A percentile compares a stretch with the other conserved stretches of the same genome.
These are phyloP conservation scores for Penicillium robsamsonii DNA, from an alignment of 495 filamentous ascomycete species.

Conservation along the genomic window DNA sequence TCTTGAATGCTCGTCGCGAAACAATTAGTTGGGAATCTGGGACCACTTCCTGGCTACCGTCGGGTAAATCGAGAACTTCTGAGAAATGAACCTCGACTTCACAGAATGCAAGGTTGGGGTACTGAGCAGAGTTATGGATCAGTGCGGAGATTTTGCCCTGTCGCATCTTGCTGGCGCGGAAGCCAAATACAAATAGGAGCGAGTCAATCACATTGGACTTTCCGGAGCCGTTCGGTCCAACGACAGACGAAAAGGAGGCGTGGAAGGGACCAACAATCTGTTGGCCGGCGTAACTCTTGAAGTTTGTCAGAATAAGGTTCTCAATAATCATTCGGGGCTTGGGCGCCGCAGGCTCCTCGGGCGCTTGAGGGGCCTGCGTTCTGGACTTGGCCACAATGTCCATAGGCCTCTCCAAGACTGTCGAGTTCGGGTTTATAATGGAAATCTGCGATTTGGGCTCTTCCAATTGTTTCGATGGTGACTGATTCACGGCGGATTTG, in stretches of 20 bases:
- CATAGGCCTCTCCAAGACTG: slow-evolving; percentile 82
- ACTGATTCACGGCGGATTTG: slow-evolving; percentile 62
- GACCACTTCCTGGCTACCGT: slow-evolving; percentile 68
- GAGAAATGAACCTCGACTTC: slow-evolving; percentile 96
- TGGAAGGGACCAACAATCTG: slow-evolving; percentile 98
- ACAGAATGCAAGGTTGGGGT: slow-evolving; percentile 81
- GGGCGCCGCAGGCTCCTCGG: slow-evolving; percentile 67
- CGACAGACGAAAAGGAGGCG: slow-evolving; percentile 96
- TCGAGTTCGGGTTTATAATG: slow-evolving; percentile 69
- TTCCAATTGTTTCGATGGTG: slow-evolving; percentile 39
- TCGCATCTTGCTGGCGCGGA: slow-evolving; percentile 98
- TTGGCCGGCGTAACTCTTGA: slow-evolving; percentile 96
- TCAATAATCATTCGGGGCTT: slow-evolving; percentile 88
- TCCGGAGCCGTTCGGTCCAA: slow-evolving; percentile 95
- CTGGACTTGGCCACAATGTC: slow-evolving; percentile 91
- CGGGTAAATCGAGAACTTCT: slow-evolving; percentile 84
- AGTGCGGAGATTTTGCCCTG: slow-evolving; percentile 97
- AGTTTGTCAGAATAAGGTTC: slow-evolving; percentile 85
- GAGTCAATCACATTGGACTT: slow-evolving; percentile 99
- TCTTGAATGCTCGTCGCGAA: slow-evolving; percentile 92
- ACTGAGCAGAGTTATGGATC: slow-evolving; percentile 91
- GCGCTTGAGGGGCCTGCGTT: slow-evolving; percentile 59
- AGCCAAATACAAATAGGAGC: slow-evolving; percentile 95
- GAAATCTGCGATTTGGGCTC: slow-evolving; percentile 50
- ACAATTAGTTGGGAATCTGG: slow-evolving; percentile 82